These are phyloP conservation scores for Penicillium pancosmium DNA, from an alignment of 495 filamentous ascomycete species.

Conservation along the genomic window DNA sequence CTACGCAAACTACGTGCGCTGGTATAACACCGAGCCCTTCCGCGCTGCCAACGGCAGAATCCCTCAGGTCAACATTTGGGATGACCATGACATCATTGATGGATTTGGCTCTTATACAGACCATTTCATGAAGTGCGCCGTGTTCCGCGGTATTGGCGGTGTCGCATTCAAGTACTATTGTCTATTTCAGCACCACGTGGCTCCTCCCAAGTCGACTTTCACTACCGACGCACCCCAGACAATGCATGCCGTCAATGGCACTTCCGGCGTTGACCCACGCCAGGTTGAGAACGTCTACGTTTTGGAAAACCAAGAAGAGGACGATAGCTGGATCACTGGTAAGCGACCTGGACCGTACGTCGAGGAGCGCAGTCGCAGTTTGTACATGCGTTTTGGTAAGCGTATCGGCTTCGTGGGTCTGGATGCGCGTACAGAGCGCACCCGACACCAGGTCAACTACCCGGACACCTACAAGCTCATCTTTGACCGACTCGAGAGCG, in stretches of 20 bases:
- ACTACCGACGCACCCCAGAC: conserved; percentile 69
- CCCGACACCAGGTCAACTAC: conserved; percentile 89
- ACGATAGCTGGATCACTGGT: conserved; percentile 81
- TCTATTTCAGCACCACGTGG: conserved; percentile 90
- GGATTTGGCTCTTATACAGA: conserved; percentile 93
- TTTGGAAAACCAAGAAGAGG: conserved; percentile 55
- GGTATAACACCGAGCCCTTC: conserved; percentile 87
- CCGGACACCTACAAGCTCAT: conserved; percentile 85
- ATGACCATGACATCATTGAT: conserved; percentile 91
- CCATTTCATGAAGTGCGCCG: conserved; percentile 88
- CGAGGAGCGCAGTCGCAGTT: conserved; percentile 73
- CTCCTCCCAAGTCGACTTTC: conserved; percentile 80
- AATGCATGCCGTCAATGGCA: conserved; percentile 50
- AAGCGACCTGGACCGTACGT: conserved; percentile 76
- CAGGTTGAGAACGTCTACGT: conserved; percentile 73
- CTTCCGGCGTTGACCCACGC: conserved; percentile 59
- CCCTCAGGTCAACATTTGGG: conserved; percentile 93
- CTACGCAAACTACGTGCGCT: conserved; percentile 82
- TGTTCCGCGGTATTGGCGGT: conserved; percentile 90
- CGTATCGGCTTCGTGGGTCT: conserved; percentile 84
- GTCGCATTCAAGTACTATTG: conserved; percentile 88
- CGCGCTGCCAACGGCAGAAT: conserved; percentile 82
- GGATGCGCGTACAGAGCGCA: conserved; percentile 90
- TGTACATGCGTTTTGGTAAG: conserved; percentile 83
- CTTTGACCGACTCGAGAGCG: conserved; percentile 66